These are phyloP conservation scores for Rhinocladiella similis DNA, from an alignment of 2,329 filamentous ascomycete genomes.

Conservation along the genomic window DNA sequence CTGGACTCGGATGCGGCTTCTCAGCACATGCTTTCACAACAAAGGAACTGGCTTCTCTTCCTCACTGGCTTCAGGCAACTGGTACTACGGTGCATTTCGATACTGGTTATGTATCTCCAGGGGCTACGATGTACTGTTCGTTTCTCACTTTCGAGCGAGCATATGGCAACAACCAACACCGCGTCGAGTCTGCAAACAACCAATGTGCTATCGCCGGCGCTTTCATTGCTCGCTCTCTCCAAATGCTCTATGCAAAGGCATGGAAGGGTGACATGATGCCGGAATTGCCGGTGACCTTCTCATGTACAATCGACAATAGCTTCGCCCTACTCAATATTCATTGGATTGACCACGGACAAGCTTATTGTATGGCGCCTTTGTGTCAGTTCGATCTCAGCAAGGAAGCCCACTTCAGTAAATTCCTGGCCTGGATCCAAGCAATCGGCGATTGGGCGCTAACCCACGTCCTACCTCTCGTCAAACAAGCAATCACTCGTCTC, in stretches of 20 bases:
- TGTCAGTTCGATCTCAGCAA: slow-evolving; percentile 26
- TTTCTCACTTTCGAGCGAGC: slow-evolving; percentile 26
- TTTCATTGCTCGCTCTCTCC: slow-evolving; percentile 15
- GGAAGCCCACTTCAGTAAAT: slow-evolving; percentile 20
- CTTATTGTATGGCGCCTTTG: slow-evolving; percentile 24
- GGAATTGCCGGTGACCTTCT: slow-evolving; percentile 22
- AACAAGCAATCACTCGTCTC: slow-evolving; percentile 11
- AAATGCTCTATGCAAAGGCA: slow-evolving; percentile 21
- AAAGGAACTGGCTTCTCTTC: slow-evolving; percentile 13
- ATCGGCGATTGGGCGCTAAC: slow-evolving; percentile 21
- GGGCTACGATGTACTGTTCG: slow-evolving; percentile 14
- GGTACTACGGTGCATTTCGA: slow-evolving; percentile 23
- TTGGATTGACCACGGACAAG: slow-evolving; percentile 23
- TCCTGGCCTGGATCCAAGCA: slow-evolving; percentile 21
- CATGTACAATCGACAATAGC: slow-evolving; percentile 24
- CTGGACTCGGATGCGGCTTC: slow-evolving; percentile 22
- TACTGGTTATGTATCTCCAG: slow-evolving; percentile 20
- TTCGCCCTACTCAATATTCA: slow-evolving; percentile 25
- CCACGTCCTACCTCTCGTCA: slow-evolving; percentile 18
- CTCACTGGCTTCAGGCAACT: slow-evolving; percentile 20
- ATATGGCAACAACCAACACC: slow-evolving; percentile 20
- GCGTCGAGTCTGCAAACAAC: slow-evolving; percentile 24
- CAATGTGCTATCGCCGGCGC: slow-evolving; percentile 25
- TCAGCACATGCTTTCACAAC: slow-evolving; percentile 15
- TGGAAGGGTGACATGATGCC: slow-evolving; percentile 6